Evolutionary conservation across 2,329 filamentous ascomycete species (phyloP).

Genomic region (Aureobasidium sp.): DNA sequence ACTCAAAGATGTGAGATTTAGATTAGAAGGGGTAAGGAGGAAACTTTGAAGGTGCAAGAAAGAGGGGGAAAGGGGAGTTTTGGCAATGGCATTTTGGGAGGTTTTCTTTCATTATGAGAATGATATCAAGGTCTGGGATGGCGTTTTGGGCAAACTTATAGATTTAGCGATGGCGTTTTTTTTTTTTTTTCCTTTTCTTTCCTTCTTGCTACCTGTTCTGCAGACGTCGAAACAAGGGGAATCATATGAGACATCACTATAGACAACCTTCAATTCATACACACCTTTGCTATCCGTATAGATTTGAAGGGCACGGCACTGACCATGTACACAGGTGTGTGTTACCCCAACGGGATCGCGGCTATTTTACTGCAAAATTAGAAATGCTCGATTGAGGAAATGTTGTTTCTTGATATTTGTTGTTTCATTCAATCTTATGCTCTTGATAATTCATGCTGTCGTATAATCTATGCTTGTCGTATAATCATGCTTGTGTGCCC

Average conservation of each 20-base stretch:
- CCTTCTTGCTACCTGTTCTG: not conserved
- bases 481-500: not conserved
- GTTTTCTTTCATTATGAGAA: too few species aligned
- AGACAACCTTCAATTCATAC: too few species aligned
- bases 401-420: too few species aligned
- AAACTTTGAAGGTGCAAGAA: conserved; percentile 50
- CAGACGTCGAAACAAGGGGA: too few species aligned
- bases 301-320: too few species aligned
- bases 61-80: not conserved
- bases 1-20: conserved; percentile 90
- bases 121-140: too few species aligned
- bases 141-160: not conserved
- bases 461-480: not conserved
- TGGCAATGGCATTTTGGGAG: not conserved
- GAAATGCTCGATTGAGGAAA: too few species aligned
- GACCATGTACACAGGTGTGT: too few species aligned
- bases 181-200: not conserved
- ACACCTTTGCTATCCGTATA: too few species aligned
- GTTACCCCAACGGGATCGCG: too few species aligned
- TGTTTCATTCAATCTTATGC: not conserved
- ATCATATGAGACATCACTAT: too few species aligned
- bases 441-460: not conserved
- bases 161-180: conserved; percentile 9
- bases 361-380: too few species aligned
- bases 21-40: conserved; percentile 83